phyloP scores from a whole-genome alignment of 2,329 filamentous ascomycete genomes.

The Fusarium duplospermum region DNA sequence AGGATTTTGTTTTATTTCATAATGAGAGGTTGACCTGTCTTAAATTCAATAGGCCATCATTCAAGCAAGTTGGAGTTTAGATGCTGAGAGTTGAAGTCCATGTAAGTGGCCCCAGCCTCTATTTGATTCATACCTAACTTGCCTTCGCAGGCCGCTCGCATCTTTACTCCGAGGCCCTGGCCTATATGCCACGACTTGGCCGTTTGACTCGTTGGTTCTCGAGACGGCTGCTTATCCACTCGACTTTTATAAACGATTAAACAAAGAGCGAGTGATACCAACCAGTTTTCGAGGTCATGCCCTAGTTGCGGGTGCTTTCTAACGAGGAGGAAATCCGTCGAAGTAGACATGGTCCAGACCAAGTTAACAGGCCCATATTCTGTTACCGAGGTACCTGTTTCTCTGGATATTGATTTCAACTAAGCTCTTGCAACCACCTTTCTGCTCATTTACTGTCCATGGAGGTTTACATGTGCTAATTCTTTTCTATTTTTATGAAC shows the following conservation, averaged over 20 bases:
- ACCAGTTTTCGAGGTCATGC: not conserved
- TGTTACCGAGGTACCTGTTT: not conserved
- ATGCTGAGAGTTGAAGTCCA: not conserved
- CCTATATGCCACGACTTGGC: not conserved
- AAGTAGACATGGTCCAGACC: not conserved
- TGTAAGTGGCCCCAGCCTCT: not conserved
- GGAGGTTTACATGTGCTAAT: not conserved
- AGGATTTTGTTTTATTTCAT: not conserved
- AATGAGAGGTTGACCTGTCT: not conserved
- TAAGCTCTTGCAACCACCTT: too few species aligned
- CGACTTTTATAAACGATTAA: not conserved
- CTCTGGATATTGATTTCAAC: too few species aligned
- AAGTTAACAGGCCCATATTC: not conserved
- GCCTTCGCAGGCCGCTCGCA: not conserved
- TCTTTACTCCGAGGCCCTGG: not conserved
- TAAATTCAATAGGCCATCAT: not conserved
- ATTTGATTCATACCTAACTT: not conserved
- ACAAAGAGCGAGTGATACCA: fast-evolving
- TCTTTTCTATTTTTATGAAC: not conserved
- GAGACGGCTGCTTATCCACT: not conserved
- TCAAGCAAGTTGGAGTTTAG: not conserved
- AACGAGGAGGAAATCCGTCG: not conserved
- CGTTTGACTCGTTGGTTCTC: too few species aligned
- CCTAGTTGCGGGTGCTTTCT: not conserved
- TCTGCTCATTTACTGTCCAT: not conserved